These are phyloP conservation scores for Mycena rebaudengoi DNA, from an alignment of 768 basidiomycete species.

Conservation along the genomic window DNA sequence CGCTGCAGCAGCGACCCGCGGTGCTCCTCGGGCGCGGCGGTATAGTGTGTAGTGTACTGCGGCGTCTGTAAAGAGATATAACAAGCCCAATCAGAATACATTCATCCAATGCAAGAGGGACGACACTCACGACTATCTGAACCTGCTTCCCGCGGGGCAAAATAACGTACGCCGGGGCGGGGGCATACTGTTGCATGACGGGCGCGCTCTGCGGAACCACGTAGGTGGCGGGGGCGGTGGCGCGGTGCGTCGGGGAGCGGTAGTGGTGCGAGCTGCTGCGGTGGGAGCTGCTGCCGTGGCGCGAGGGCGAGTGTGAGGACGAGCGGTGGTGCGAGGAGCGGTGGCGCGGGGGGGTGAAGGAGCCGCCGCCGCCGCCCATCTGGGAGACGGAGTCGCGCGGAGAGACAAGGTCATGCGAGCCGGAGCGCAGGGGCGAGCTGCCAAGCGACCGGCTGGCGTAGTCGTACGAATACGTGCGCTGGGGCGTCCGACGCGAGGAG, in stretches of 20 bases:
- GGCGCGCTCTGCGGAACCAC: background rate
- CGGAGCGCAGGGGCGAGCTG: conserved; percentile 5
- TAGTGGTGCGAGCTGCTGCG: background rate
- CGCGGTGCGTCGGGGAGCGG: too few relatives aligned
- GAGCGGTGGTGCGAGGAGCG: background rate
- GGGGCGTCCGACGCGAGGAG: background rate
- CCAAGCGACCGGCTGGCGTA: background rate
- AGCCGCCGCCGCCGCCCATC: background rate
- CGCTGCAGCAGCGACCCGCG: background rate
- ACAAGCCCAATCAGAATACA: too few relatives aligned
- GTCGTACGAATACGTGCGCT: background rate
- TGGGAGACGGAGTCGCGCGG: conserved; percentile 21
- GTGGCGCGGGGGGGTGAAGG: background rate
- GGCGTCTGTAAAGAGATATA: too few relatives aligned
- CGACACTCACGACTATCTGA: conserved; percentile 14
- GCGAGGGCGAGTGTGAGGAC: conserved; percentile 11
- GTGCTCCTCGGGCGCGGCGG: background rate
- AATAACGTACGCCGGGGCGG: conserved; percentile 1
- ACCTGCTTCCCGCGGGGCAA: conserved; percentile 1
- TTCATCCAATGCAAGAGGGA: background rate
- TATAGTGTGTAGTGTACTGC: too few relatives aligned
- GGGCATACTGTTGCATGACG: background rate
- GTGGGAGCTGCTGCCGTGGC: background rate
- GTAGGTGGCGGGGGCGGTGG: background rate
- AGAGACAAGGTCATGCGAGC: conserved; percentile 1